A percentile compares a stretch with the other conserved stretches of the same genome.
Conservation (phyloP, 2,329 filamentous ascomycete genomes). For the Pseudocercospora macadamiae region DNA sequence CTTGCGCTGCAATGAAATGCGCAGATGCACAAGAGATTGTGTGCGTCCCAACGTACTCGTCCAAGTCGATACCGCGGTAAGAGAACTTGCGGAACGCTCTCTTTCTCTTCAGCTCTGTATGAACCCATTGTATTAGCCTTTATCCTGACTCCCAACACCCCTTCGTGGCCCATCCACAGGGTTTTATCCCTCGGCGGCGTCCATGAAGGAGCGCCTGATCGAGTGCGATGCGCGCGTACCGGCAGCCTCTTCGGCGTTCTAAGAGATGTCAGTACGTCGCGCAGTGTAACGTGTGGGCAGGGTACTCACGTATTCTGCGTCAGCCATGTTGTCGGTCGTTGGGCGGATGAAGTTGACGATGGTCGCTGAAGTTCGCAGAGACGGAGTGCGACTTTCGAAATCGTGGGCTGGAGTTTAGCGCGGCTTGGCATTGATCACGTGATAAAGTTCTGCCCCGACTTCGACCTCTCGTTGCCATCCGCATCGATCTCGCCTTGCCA, state of each 20-base stretch:
- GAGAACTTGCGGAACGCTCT: constrained; percentile 99
- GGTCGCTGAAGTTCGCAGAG: constrained; percentile 8
- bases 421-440: constrained; percentile 8
- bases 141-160: constrained; percentile 44
- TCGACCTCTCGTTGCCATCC: too few relatives aligned
- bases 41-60: constrained; percentile 73
- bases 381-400: not conserved
- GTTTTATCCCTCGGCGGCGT: constrained; percentile 40
- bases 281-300: constrained; percentile 23
- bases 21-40: constrained; percentile 4
- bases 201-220: constrained; percentile 31
- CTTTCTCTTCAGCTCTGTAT: constrained; percentile 94
- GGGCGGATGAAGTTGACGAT: constrained; percentile 40
- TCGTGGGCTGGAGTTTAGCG: constrained; percentile 5
- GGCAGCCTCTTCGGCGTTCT: constrained; percentile 98
- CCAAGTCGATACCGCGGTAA: constrained; percentile 98
- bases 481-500: too few relatives aligned
- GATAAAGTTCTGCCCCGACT: not conserved
- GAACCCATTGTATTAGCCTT: constrained; percentile 37
- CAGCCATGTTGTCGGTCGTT: constrained; percentile 70
- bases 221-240: constrained; percentile 52
- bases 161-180: constrained; percentile 47
- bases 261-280: constrained; percentile 31
- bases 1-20: not conserved
- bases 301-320: constrained; percentile 80